Percentiles rank a stretch among this genome's conserved stretches.
Conservation (phyloP, 345 rosid genomes). For the Cardamine chenopodiifolia region DNA sequence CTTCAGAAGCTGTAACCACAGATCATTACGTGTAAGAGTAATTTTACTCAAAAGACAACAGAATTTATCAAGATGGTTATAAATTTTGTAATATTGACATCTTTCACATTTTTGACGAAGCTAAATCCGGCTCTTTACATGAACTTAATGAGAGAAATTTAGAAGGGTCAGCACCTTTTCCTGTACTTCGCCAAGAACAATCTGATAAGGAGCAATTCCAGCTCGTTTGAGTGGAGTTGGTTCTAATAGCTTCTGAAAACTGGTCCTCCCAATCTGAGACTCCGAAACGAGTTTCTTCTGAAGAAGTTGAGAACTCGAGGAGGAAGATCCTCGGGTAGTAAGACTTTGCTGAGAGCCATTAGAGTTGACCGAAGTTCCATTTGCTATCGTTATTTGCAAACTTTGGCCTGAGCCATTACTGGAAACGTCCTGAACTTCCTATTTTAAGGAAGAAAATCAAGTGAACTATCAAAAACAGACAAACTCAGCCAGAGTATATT, state of each 20-base stretch:
- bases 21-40: constrained; percentile 2
- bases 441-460: constrained; percentile 5
- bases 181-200: constrained; percentile 81
- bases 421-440: constrained; percentile 55
- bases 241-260: constrained; percentile 88
- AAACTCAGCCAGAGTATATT: constrained; percentile 14
- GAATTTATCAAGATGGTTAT: background rate
- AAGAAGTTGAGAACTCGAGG: constrained; percentile 51
- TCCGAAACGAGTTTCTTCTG: constrained; percentile 75
- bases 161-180: constrained; percentile 61
- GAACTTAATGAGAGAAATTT: background rate
- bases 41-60: constrained; percentile 2
- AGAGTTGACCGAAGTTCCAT: constrained; percentile 55
- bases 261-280: constrained; percentile 76
- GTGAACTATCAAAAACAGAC: constrained; percentile 6
- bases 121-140: constrained; percentile 13
- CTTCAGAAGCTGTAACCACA: constrained; percentile 68
- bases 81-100: constrained; percentile 5
- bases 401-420: constrained; percentile 34
- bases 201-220: constrained; percentile 81
- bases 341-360: constrained; percentile 48
- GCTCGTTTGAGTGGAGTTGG: constrained; percentile 73
- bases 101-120: constrained; percentile 1
- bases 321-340: constrained; percentile 46
- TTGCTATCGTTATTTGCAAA: constrained; percentile 40